Evolutionary conservation across 2,329 filamentous ascomycete species (phyloP), one percentile per base, ranked within the genome.

Genomic region (Eurotiales sp.): DNA sequence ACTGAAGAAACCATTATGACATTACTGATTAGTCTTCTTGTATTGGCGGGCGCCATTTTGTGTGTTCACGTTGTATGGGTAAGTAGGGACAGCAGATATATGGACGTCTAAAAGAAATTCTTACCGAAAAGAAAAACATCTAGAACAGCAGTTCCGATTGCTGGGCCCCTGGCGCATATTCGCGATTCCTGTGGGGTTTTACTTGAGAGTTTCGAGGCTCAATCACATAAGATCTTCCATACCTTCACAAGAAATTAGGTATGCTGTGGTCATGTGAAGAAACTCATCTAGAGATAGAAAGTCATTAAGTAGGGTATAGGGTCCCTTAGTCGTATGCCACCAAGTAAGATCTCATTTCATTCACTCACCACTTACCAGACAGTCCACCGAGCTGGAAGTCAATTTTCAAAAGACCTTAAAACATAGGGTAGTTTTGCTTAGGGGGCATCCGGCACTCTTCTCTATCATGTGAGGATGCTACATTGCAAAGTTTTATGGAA

Each of bases 241-340:
- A 17, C 6, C 27, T 49, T 21, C 46, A 49, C 30, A 30, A 49
- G 34, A 49, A 25, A 7, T 12, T 32, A n/a, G 46, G 46, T 49
- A 15, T 1, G 27, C 7, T 11, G 25, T 15, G 11, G 11, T n/a
- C n/a, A n/a, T n/a, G n/a, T n/a, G n/a, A 3, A 11, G 17, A 7
- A 3, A 45, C 8, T 10, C n/a, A 32, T 3, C n/a, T n/a, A n/a
- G n/a, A 14, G 11, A n/a, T n/a, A n/a, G n/a, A n/a, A n/a, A n/a
- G n/a, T n/a, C n/a, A n/a, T n/a, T n/a, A n/a, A n/a, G n/a, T n/a
- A n/a, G n/a, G n/a, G n/a, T n/a, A n/a, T n/a, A 44, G 46, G 46
- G 12, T 27, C 46, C 14, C 14, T 49, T 7, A 22, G 41, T 4
- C 19, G 46, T 22, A 49, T 32, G 14, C 15, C 15, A 12, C 46